Percentiles rank a stretch among this genome's conserved stretches.
Evolutionary conservation across 305 asterid species (phyloP).

Genomic region (Fraxinus xanthoxyloides): DNA sequence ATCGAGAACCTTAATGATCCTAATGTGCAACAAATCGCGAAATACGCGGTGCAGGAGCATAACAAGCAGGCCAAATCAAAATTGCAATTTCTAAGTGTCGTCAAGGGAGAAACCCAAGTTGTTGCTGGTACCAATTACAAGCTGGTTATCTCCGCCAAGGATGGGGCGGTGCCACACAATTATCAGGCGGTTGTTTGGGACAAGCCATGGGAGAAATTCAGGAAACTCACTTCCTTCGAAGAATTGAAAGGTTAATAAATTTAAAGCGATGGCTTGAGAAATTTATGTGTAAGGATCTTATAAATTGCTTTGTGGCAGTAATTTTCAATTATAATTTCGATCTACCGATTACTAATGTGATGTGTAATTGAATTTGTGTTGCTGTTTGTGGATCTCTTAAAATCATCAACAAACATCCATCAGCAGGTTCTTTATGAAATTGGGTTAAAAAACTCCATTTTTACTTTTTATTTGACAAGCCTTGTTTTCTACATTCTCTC

Average conservation of each 20-base stretch:
- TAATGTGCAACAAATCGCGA: conserved; percentile 17
- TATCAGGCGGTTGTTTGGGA: conserved; percentile 45
- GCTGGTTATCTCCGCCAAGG: conserved; percentile 38
- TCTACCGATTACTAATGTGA: not conserved
- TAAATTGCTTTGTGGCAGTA: not conserved
- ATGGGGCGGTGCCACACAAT: conserved; percentile 15
- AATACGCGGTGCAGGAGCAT: conserved; percentile 38
- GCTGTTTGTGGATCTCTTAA: not conserved
- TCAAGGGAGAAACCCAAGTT: conserved; percentile 39
- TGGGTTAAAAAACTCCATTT: too few relatives aligned
- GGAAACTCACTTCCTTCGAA: conserved; percentile 38
- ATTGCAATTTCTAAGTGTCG: conserved; percentile 30
- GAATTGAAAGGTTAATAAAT: conserved; percentile 9
- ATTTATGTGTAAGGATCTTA: not conserved
- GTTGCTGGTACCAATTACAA: conserved; percentile 46
- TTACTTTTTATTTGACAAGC: too few relatives aligned
- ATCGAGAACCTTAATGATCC: conserved; percentile 20
- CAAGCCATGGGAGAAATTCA: conserved; percentile 27
- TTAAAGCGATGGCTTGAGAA: not conserved
- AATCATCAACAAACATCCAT: not conserved
- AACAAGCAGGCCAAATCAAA: conserved; percentile 10
- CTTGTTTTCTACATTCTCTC: too few relatives aligned
- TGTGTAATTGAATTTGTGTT: not conserved
- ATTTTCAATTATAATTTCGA: not conserved
- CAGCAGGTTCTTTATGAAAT: too few relatives aligned